Base-by-base conservation (phyloP, 768 basidiomycete genomes). In the Russula griseocarnosa region DNA sequence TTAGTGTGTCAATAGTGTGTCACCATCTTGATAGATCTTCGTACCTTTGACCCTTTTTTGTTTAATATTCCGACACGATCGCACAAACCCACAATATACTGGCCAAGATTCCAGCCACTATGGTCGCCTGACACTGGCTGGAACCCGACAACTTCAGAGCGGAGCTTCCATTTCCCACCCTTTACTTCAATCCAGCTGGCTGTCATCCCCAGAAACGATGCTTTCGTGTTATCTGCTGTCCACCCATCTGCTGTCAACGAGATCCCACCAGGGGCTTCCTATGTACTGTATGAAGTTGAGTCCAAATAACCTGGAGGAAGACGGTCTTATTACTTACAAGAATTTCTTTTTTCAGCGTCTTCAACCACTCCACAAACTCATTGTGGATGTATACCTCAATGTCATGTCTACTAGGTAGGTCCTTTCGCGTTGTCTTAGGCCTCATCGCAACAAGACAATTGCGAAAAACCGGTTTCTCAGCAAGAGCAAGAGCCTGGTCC, bases 31-130 rank as follows among this genome's bases (percentile, higher is more conserved):
- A 34, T 11, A 5, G 34, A 34, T 3, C 3, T 10, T 34, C 34
- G 3, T 36, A 36, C 34, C 34, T 36, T 36, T 14, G 24, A 24
- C 0, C 22, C 47, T 14, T 26, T 26, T 24, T 49, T 11, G 47
- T 49, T 49, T 2, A 8, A 28, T 13, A 54, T 60, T 20, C 60
- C 52, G 2, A 60, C 22, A 20, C 22, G 16, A 24, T 60, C 60
- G 14, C 28, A 53, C 9, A 60, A 18, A 3, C 59, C 59, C 0
- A 60, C 51, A n/a, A 44, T n/a, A 18, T 52, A 60, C 1, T 30
- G 8, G 16, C 60, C 60, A 1, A 60, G 52, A 7, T 60, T 60
- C 30, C 18, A 20, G 1, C 60, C 60, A 36, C 60, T 60, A 28
- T 60, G 51, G 3, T 46, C 32, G 2, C 60, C 60, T 8, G 32